Base-by-base conservation (phyloP, 805 yeast genomes). In the Candida dajiaensis region DNA sequence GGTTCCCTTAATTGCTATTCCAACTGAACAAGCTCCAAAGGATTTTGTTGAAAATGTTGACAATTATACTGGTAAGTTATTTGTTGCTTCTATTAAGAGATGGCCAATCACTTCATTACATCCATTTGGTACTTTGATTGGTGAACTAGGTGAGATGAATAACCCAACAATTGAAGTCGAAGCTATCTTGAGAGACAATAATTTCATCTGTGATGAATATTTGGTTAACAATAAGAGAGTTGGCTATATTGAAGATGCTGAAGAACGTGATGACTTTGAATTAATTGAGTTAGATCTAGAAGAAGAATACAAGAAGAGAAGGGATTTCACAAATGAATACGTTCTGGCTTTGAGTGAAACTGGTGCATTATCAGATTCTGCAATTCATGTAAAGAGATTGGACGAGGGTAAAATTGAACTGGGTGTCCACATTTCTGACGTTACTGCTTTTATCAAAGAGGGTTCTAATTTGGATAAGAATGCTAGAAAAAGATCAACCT, bases 71-170 rank as follows among this genome's bases (percentile, higher is more conserved):
- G 80, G 87, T 61, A 86, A 83, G 57, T 69, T 90, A 43, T 94
- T 92, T 62, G 92, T 94, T 50, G 97, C 98, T 0, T 85, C 96
- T 1, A 92, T 94, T 60, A 94, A 94, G 65, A 83, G 99, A 66
- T 94, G 99, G 99, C 99, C 99, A 61, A 94, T 94, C 66, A 94
- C 99, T 10, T 92, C 98, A 0, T 76, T 94, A 65, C 99, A 94
- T 71, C 99, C 99, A 6, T 94, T 94, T 62, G 99, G 99, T 57
- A 89, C 96, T 26, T 71, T 94, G 47, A 84, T 92, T 22, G 85
- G 90, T 40, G 87, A 86, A 56, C 71, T 94, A 51, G 99, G 99
- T 21, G 76, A 80, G 35, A 80, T 86, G 58, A 87, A 82, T 53
- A 92, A 84, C 51, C 76, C 81, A 3, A 71, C 75, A 20, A 87